phyloP scores from a whole-genome alignment of 768 basidiomycete genomes.

The Kwoniella bestiolae region DNA sequence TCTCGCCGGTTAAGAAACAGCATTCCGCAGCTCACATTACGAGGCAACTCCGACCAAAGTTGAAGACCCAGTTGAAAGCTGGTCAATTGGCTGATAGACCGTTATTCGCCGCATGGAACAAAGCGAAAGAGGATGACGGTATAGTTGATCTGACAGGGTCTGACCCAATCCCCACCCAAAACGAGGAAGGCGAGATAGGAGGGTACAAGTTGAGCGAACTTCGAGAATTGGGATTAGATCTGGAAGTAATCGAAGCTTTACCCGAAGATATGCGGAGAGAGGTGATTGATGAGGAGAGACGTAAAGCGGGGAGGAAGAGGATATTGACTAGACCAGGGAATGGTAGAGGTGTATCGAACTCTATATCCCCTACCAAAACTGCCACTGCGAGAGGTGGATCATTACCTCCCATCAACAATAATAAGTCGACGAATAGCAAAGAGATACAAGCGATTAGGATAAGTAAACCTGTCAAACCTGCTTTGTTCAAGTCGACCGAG shows the following conservation, averaged over 20 bases:
- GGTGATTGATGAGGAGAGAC: constrained; percentile 63
- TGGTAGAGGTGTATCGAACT: constrained; percentile 29
- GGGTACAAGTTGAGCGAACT: constrained; percentile 65
- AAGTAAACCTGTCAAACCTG: constrained; percentile 25
- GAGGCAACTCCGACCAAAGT: constrained; percentile 42
- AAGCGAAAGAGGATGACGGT: constrained; percentile 19
- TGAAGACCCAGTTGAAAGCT: constrained; percentile 46
- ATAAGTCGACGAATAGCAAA: constrained; percentile 1
- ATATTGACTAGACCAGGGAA: constrained; percentile 35
- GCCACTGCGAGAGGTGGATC: constrained; percentile 61
- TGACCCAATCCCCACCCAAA: constrained; percentile 10
- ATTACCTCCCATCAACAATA: constrained; percentile 11
- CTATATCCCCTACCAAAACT: constrained; percentile 33
- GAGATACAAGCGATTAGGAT: constrained; percentile 12
- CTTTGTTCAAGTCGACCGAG: constrained; percentile 59
- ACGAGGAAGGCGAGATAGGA: constrained; percentile 56
- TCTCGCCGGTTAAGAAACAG: constrained; percentile 31
- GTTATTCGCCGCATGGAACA: constrained; percentile 41
- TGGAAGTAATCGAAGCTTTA: constrained; percentile 68
- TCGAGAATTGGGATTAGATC: constrained; percentile 70
- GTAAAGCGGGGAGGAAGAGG: constrained; percentile 35
- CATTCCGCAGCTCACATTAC: constrained; percentile 47
- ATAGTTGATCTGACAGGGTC: constrained; percentile 32
- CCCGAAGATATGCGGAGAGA: constrained; percentile 74
- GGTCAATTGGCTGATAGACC: constrained; percentile 39